Conservation (phyloP, 2,329 filamentous ascomycete genomes). For the Teratosphaeria destructans region DNA sequence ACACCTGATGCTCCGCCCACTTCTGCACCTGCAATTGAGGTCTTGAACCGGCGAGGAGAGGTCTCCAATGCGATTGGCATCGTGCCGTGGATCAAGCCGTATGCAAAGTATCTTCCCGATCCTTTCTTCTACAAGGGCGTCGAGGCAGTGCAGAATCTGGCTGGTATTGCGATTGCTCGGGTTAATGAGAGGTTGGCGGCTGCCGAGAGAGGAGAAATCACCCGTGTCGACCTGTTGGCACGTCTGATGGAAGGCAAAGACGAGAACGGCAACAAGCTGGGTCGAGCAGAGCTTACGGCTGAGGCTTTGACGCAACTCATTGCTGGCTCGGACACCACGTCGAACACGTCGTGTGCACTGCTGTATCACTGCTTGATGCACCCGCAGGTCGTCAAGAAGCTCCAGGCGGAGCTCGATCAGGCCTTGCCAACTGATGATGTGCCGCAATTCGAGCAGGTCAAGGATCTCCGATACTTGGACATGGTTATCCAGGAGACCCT, state of each 20-base stretch:
- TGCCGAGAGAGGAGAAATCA: conserved; percentile 43
- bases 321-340: conserved; percentile 66
- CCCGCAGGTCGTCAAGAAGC: conserved; percentile 58
- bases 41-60: conserved; percentile 78
- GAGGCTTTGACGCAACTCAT: conserved; percentile 86
- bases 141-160: conserved; percentile 55
- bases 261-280: conserved; percentile 63
- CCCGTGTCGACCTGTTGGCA: conserved; percentile 69
- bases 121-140: conserved; percentile 27
- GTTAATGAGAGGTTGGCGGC: conserved; percentile 64
- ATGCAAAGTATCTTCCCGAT: conserved; percentile 58
- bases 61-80: conserved; percentile 69
- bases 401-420: conserved; percentile 66
- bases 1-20: conserved; percentile 19
- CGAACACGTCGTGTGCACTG: conserved; percentile 72
- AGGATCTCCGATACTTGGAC: conserved; percentile 65
- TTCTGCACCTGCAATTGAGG: conserved; percentile 57
- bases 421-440: conserved; percentile 53
- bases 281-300: conserved; percentile 70
- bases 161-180: conserved; percentile 76
- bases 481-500: conserved; percentile 73
- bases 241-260: conserved; percentile 80
- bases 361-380: conserved; percentile 65
- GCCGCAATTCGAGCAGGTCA: conserved; percentile 61
- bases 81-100: conserved; percentile 64